Conservation (phyloP, 768 basidiomycete genomes). For the Cyclocybe aegerita region DNA sequence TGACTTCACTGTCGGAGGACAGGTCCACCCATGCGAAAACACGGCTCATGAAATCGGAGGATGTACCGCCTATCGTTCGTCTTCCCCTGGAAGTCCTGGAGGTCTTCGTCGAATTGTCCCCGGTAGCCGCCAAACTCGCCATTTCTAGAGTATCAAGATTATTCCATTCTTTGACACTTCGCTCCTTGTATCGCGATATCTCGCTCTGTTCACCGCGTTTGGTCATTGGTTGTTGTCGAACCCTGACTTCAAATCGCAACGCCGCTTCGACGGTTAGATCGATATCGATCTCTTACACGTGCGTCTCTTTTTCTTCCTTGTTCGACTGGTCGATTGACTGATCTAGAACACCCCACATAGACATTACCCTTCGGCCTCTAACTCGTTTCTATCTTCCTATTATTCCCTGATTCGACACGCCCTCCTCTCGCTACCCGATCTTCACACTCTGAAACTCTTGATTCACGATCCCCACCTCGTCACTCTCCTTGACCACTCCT, state of each 20-base stretch:
- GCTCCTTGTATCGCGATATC: conserved; percentile 33
- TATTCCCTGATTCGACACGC: conserved; percentile 29
- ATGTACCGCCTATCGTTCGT: conserved; percentile 15
- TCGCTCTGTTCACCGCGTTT: conserved; percentile 25
- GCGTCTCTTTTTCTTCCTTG: conserved; percentile 11
- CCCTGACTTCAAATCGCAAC: conserved; percentile 23
- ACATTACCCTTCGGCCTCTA: conserved; percentile 19
- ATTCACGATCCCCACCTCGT: conserved; percentile 30
- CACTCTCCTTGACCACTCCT: conserved; percentile 17
- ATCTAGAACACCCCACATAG: neutral
- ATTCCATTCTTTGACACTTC: conserved; percentile 29
- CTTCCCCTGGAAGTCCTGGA: conserved; percentile 38
- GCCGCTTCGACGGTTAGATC: conserved; percentile 28
- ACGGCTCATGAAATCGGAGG: conserved; percentile 17
- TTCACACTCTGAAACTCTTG: conserved; percentile 30
- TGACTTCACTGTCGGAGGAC: neutral
- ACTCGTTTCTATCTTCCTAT: conserved; percentile 24
- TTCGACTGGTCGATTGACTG: neutral
- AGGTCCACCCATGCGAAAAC: conserved; percentile 13
- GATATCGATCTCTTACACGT: conserved; percentile 35
- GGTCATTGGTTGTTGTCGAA: conserved; percentile 33
- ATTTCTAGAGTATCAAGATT: conserved; percentile 32
- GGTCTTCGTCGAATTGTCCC: conserved; percentile 28
- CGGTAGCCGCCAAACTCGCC: conserved; percentile 26
- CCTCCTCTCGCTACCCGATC: conserved; percentile 20